Percentiles rank a stretch among this genome's conserved stretches.
These are phyloP conservation scores for Funneliformis geosporum DNA, from an alignment of 192 early-diverging fungal genomes.

Conservation along the genomic window DNA sequence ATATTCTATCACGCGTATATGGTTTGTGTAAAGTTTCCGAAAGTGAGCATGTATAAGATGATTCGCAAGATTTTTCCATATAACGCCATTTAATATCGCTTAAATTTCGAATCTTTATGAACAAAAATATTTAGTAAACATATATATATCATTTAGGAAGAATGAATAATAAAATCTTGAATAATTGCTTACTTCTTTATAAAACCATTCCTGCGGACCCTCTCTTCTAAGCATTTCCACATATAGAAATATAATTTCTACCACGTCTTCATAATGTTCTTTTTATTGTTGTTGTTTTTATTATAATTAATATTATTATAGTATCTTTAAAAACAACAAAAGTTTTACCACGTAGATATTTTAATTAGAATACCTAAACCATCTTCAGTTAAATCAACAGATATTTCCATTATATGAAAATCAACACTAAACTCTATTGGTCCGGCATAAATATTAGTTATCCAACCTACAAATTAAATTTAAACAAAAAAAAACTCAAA, in stretches of 20 bases:
- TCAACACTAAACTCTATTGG: slow-evolving; percentile 58
- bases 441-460: slow-evolving; percentile 57
- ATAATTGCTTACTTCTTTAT: slow-evolving; percentile 65
- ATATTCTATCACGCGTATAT: slow-evolving; percentile 65
- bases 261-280: slow-evolving; percentile 76
- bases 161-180: background rate
- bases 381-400: slow-evolving; percentile 79
- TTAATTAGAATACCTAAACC: slow-evolving; percentile 53
- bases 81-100: slow-evolving; percentile 68
- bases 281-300: too few species aligned
- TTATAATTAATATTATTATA: too few species aligned
- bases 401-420: slow-evolving; percentile 84
- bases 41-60: slow-evolving; percentile 66
- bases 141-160: background rate
- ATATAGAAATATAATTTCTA: slow-evolving; percentile 84
- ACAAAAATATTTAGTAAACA: too few species aligned
- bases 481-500: background rate
- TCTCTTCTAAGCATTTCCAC: slow-evolving; percentile 74
- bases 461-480: slow-evolving; percentile 62
- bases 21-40: slow-evolving; percentile 77
- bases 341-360: background rate
- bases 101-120: slow-evolving; percentile 42
- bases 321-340: background rate
- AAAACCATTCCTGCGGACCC: slow-evolving; percentile 78
- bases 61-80: slow-evolving; percentile 71